phyloP scores from a whole-genome alignment of 148 eudicot genomes.

The Rhododendron griersonianum region DNA sequence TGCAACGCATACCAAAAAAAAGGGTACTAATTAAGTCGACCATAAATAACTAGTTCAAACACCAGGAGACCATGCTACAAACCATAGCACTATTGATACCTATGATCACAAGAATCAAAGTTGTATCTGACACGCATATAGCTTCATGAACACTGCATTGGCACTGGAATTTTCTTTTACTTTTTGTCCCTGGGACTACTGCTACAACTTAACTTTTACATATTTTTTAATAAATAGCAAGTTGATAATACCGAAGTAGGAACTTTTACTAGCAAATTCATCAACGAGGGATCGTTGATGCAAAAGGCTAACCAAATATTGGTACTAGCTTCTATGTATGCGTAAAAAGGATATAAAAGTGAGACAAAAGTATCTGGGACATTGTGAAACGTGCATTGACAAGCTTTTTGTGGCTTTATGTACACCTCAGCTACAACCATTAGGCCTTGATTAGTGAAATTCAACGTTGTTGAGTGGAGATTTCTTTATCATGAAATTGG shows the following conservation, averaged over 20 bases:
- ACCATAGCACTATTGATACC: not conserved
- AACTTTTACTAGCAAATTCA: not conserved
- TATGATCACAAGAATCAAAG: not conserved
- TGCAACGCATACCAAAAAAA: too few relatives aligned
- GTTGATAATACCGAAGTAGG: not conserved
- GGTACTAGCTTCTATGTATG: not conserved
- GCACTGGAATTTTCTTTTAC: too few relatives aligned
- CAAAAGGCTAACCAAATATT: not conserved
- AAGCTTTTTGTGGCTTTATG: not conserved
- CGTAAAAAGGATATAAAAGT: too few relatives aligned
- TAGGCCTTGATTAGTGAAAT: not conserved
- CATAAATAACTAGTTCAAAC: too few relatives aligned
- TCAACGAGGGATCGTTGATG: not conserved
- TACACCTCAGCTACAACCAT: not conserved
- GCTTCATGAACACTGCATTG: not conserved
- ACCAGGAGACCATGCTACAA: not conserved
- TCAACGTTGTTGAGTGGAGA: not conserved
- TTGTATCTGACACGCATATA: not conserved
- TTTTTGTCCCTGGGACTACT: not conserved
- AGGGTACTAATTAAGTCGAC: too few relatives aligned
- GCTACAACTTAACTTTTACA: not conserved
- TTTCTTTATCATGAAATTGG: not conserved
- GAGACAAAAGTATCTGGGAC: not conserved
- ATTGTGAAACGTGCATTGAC: not conserved
- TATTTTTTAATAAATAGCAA: too few relatives aligned